phyloP scores from a whole-genome alignment of 371 early-diverging fungal species.

The Apophysomyces ossiformis region DNA sequence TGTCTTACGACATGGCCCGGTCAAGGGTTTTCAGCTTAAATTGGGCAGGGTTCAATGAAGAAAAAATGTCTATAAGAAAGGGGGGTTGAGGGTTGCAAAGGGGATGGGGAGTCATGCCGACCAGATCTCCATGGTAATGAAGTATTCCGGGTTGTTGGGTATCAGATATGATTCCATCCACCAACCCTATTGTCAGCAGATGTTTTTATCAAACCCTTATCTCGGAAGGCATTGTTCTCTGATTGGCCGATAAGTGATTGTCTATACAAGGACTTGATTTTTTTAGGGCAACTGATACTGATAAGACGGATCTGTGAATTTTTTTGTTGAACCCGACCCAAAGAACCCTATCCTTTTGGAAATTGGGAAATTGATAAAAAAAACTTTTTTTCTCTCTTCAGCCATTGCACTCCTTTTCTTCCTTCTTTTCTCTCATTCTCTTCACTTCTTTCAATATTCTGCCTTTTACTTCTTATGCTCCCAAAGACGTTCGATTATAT shows the following conservation, averaged over 20 bases:
- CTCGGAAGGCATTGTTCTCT: constrained; percentile 11
- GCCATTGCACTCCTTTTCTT: background rate
- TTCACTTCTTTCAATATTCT: background rate
- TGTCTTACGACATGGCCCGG: constrained; percentile 7
- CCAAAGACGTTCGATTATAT: background rate
- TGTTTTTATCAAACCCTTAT: constrained; percentile 13
- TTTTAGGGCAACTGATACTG: constrained; percentile 23
- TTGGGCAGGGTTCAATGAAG: background rate
- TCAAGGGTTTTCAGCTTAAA: background rate
- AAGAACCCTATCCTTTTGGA: background rate
- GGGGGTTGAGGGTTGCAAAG: background rate
- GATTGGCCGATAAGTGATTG: constrained; percentile 15
- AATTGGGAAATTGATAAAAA: background rate
- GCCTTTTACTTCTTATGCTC: background rate
- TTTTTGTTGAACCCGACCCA: constrained; percentile 6
- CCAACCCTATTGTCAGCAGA: constrained; percentile 8
- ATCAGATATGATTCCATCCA: constrained; percentile 2
- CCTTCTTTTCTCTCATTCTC: constrained; percentile 2
- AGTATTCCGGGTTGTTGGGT: too few species aligned
- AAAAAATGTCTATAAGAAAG: background rate
- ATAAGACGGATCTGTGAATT: constrained; percentile 19
- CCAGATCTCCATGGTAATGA: too few species aligned
- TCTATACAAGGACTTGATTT: constrained; percentile 15
- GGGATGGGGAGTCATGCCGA: background rate
- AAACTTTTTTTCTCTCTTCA: background rate